Conservation (phyloP, 176 grass and related monocot genomes). For the Triticum dicoccoides region DNA sequence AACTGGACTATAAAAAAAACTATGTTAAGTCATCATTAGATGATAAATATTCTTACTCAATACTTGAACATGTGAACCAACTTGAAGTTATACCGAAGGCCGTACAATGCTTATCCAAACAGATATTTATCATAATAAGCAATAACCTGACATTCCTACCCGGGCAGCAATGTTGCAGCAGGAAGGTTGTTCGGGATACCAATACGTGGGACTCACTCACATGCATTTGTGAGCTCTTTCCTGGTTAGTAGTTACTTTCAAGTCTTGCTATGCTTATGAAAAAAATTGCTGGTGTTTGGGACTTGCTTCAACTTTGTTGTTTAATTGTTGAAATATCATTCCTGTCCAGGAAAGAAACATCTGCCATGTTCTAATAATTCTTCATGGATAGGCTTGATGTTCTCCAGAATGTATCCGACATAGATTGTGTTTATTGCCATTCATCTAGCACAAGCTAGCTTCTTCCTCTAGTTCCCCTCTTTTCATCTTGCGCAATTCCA, state of each 20-base stretch:
- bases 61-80: not conserved
- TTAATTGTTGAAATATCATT: conserved; percentile 8
- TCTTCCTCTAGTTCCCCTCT: not conserved
- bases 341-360: not conserved
- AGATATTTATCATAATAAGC: not conserved
- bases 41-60: conserved; percentile 21
- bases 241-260: conserved; percentile 59
- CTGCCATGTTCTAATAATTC: not conserved
- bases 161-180: conserved; percentile 85
- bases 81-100: not conserved
- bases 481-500: not conserved
- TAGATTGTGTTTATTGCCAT: not conserved
- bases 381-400: conserved; percentile 15
- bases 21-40: not conserved
- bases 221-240: conserved; percentile 97
- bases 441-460: not conserved
- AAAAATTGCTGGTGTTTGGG: not conserved
- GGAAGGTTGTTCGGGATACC: conserved; percentile 97
- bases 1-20: not conserved
- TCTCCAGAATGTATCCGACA: not conserved
- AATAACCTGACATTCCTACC: conserved; percentile 26
- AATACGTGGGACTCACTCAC: conserved; percentile 93
- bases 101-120: not conserved
- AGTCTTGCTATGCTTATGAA: not conserved
- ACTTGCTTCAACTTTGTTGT: not conserved